phyloP scores from a whole-genome alignment of 2,329 filamentous ascomycete species.

The Aspergillus arachidicola region DNA sequence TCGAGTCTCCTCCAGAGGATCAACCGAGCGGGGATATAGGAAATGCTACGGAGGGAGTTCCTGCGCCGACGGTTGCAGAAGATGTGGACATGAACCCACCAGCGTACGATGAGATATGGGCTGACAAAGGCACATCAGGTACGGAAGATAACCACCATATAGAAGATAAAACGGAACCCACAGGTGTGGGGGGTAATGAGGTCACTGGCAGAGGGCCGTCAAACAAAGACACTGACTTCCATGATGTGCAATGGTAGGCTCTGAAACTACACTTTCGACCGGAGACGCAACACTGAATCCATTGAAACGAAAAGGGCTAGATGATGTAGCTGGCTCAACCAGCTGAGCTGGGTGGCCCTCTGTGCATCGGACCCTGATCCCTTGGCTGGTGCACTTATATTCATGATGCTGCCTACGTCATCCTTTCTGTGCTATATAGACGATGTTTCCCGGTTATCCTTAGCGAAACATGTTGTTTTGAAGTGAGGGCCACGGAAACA shows the following conservation, averaged over 20 bases:
- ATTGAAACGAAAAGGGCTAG: conserved; percentile 37
- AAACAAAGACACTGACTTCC: conserved; percentile 27
- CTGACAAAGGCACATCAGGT: conserved; percentile 29
- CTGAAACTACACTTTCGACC: conserved; percentile 15
- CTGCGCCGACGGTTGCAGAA: conserved; percentile 13
- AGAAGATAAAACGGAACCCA: conserved; percentile 3
- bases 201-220: conserved; percentile 15
- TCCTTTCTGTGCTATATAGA: not conserved
- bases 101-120: conserved; percentile 31
- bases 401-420: not conserved
- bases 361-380: not conserved
- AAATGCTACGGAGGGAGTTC: conserved; percentile 18
- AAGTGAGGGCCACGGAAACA: not conserved
- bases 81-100: conserved; percentile 35
- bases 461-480: not conserved
- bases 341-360: not conserved
- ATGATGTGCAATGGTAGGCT: conserved; percentile 33
- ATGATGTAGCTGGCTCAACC: conserved; percentile 15
- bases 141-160: conserved; percentile 24
- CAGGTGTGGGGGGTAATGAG: conserved; percentile 11
- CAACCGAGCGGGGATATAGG: conserved; percentile 4
- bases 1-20: conserved; percentile 19
- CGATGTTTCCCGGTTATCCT: not conserved
- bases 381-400: not conserved
- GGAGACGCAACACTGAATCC: conserved; percentile 29